Conservation (phyloP, 345 rosid species). For the Hibiscus trionum region DNA sequence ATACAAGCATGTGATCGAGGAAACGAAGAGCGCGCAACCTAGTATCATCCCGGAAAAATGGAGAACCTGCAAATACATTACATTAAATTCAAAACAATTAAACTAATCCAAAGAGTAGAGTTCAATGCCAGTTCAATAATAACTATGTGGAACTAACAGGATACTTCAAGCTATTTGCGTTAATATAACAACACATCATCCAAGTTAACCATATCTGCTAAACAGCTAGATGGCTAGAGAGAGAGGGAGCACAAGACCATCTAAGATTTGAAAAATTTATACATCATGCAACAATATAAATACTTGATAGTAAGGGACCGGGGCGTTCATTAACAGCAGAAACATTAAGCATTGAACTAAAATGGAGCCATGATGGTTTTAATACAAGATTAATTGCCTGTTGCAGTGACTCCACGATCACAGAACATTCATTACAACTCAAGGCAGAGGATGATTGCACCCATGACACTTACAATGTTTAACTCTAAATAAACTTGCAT, state of each 20-base stretch:
- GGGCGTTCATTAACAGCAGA: background rate
- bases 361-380: background rate
- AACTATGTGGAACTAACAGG: background rate
- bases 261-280: background rate
- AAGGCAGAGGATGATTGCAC: background rate
- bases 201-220: too few relatives aligned
- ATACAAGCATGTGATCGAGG: constrained; percentile 97
- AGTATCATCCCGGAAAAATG: constrained; percentile 82
- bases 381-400: background rate
- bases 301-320: background rate
- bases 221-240: background rate
- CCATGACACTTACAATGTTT: background rate
- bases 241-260: background rate
- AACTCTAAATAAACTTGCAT: background rate
- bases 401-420: background rate
- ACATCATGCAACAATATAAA: background rate
- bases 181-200: background rate
- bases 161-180: background rate
- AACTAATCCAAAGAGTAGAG: background rate
- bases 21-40: constrained; percentile 98
- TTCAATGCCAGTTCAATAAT: background rate
- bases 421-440: background rate
- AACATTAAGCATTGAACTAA: background rate
- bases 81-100: constrained; percentile 13
- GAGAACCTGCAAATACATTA: constrained; percentile 49